Evolutionary conservation across 495 filamentous ascomycete genomes (phyloP), one percentile per base, ranked within the genome.

Genomic region (Staphylotrichum tortipilum): DNA sequence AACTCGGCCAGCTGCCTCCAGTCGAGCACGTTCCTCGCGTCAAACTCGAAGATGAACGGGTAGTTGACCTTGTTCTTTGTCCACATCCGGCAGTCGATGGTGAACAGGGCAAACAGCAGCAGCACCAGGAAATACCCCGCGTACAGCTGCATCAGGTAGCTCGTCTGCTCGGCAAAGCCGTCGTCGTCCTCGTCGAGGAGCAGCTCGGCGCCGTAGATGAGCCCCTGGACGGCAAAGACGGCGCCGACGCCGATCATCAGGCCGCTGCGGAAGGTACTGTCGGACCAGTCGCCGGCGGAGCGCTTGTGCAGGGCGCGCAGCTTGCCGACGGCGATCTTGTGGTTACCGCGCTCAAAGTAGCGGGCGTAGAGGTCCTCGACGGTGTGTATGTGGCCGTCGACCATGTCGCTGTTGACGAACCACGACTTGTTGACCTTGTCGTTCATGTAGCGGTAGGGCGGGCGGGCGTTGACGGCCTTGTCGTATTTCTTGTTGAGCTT

Each of bases 401-500:
- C 66, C 4, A 85, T 78, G 53, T 88, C 84, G 61, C 87, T 89
- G 58, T 86, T 81, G 15, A 94, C 91, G 61, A 96, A 98, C 74
- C 83, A 87, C 9, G 89, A 78, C 55, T 85, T 85, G 70, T 89
- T 89, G 46, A 97, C 86, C 60, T 88, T 90, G 53, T 95, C 92
- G 9, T 81, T 82, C 87, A 95, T 90, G 61, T 89, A 97, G 28
- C 85, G 76, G 55, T 83, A 75, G 7, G 84, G 78, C 3, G 86
- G 85, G 22, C 82, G 78, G 40, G 88, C 80, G 53, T 91, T 80
- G 44, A 88, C 78, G 6, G 81, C 78, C 66, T 97, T 97, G 70
- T 98, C 90, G 58, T 89, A 96, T 69, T 98, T 98, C 69, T 98
- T 98, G 67, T 92, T 97, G 61, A 98, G 89, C 64, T 98, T 98